phyloP scores from a whole-genome alignment of 2,329 filamentous ascomycete genomes.

The Penicillium sclerotiorum region DNA sequence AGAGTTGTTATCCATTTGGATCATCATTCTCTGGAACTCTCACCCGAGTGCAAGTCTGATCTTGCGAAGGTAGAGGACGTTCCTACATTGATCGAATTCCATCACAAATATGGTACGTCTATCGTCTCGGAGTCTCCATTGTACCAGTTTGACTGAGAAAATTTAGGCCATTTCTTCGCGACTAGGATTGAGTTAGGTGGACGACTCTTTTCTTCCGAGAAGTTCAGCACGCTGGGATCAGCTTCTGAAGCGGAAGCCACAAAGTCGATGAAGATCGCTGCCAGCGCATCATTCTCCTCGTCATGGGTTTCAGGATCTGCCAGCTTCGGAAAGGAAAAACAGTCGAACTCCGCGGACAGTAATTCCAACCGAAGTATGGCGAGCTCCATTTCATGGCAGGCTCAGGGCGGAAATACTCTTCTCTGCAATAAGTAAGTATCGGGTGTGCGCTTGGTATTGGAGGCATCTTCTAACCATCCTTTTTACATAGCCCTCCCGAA shows the following conservation, averaged over 20 bases:
- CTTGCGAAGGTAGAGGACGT: slow-evolving; percentile 5
- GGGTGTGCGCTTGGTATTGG: neutral
- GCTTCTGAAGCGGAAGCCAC: neutral
- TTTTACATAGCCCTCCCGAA: slow-evolving; percentile 6
- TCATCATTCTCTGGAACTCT: slow-evolving; percentile 9
- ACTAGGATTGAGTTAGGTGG: slow-evolving; percentile 15
- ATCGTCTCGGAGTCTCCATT: no score
- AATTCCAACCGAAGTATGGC: slow-evolving; percentile 5
- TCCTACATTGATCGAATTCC: slow-evolving; percentile 7
- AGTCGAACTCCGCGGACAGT: neutral
- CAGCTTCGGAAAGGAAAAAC: neutral
- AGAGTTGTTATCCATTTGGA: slow-evolving; percentile 15
- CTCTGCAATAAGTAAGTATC: slow-evolving; percentile 20
- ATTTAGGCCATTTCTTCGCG: slow-evolving; percentile 12
- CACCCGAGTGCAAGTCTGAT: slow-evolving; percentile 4
- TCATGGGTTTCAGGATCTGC: neutral
- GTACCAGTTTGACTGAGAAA: no score
- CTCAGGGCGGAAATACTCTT: slow-evolving; percentile 18
- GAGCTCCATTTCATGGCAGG: slow-evolving; percentile 18
- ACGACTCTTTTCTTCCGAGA: slow-evolving; percentile 10
- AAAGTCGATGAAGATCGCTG: slow-evolving; percentile 16
- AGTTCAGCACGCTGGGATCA: slow-evolving; percentile 1
- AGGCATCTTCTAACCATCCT: neutral
- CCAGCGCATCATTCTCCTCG: neutral
- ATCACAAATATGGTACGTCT: slow-evolving; percentile 9